Evolutionary conservation across 1,284 basidiomycete species (phyloP).

Genomic region (Pterulicium gracile): DNA sequence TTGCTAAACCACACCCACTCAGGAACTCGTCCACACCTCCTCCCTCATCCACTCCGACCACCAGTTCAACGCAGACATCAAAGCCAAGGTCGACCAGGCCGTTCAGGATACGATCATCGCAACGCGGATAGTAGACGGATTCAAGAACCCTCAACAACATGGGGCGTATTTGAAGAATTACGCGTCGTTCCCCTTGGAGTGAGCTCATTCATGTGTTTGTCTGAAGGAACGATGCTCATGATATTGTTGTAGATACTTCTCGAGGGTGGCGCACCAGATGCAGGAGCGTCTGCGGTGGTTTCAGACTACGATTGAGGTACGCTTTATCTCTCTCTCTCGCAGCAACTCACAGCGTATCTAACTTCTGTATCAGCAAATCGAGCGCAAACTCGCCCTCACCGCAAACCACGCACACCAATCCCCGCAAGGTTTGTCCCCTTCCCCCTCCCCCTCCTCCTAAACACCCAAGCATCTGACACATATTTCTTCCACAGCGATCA

Average conservation of each 20-base stretch:
- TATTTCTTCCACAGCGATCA: constrained; percentile 38
- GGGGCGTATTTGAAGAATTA: constrained; percentile 61
- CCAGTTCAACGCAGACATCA: constrained; percentile 54
- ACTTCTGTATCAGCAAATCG: constrained; percentile 62
- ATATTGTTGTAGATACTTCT: constrained; percentile 48
- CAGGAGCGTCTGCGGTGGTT: constrained; percentile 63
- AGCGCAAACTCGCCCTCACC: constrained; percentile 63
- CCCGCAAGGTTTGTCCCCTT: constrained; percentile 77
- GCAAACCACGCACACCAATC: constrained; percentile 51
- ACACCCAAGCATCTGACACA: constrained; percentile 1
- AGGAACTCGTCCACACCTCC: constrained; percentile 54
- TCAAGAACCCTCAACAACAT: constrained; percentile 59
- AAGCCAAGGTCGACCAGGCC: constrained; percentile 61
- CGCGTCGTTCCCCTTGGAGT: constrained; percentile 78
- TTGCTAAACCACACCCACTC: constrained; percentile 4
- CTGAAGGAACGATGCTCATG: background rate
- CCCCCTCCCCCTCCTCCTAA: constrained; percentile 5
- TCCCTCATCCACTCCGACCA: constrained; percentile 60
- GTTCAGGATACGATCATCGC: constrained; percentile 69
- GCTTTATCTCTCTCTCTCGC: constrained; percentile 9
- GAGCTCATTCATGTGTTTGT: constrained; percentile 16
- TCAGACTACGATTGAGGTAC: constrained; percentile 68
- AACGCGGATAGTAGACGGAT: constrained; percentile 65
- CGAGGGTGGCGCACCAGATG: constrained; percentile 61
- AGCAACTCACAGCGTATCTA: constrained; percentile 5